phyloP scores from a whole-genome alignment of 73 alveolate genomes.

The Paramecium caudatum region DNA sequence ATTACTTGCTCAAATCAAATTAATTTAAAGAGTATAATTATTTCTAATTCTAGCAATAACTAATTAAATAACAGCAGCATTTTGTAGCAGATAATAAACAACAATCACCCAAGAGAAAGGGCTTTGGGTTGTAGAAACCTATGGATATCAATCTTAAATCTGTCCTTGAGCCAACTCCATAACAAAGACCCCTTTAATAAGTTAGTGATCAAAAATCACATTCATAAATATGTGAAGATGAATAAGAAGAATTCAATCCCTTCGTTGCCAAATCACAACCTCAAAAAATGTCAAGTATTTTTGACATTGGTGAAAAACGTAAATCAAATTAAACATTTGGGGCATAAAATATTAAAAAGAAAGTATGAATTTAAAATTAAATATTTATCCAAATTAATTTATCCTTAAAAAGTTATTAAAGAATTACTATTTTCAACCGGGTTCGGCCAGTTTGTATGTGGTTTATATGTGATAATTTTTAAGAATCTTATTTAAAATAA shows the following conservation, averaged over 20 bases:
- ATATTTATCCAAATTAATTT: no score
- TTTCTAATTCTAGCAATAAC: neutral
- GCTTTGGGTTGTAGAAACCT: neutral
- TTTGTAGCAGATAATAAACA: neutral
- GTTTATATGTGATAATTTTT: no score
- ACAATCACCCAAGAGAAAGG: neutral
- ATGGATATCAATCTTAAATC: neutral
- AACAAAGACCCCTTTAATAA: no score
- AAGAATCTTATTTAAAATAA: no score
- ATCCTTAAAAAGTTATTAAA: no score
- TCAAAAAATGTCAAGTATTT: neutral
- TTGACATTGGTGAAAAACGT: neutral
- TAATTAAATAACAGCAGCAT: neutral
- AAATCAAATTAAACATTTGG: neutral
- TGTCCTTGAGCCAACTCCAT: neutral
- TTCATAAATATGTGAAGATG: neutral
- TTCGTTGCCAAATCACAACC: neutral
- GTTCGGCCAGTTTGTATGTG: conserved; percentile 94
- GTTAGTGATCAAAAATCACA: neutral
- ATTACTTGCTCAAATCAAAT: neutral
- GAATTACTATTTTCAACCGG: no score
- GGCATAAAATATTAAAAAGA: neutral
- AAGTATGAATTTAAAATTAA: conserved; percentile 1
- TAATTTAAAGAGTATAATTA: neutral
- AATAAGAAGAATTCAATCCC: conserved; percentile 2